phyloP scores from a whole-genome alignment of 1,284 basidiomycete species.

The Cystobasidiaceae sp. region DNA sequence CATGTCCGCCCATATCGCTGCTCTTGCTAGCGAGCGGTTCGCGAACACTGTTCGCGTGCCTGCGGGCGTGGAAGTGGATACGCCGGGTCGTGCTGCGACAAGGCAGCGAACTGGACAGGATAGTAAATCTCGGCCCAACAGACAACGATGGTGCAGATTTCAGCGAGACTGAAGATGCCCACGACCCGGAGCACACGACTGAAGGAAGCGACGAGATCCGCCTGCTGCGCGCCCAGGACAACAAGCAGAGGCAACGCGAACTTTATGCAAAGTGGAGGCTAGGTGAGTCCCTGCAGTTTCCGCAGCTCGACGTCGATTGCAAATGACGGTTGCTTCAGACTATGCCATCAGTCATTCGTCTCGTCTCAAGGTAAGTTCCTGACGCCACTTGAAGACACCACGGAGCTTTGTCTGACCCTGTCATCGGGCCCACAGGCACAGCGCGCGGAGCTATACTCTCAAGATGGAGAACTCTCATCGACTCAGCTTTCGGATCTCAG shows the following conservation, averaged over 20 bases:
- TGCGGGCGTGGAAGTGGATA: constrained; percentile 16
- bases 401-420: no score
- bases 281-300: not conserved
- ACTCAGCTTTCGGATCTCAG: no score
- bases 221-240: not conserved
- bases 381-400: no score
- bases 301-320: not conserved
- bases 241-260: not conserved
- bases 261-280: constrained; percentile 15
- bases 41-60: not conserved
- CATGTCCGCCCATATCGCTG: constrained; percentile 6
- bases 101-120: constrained; percentile 10
- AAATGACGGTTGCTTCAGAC: no score
- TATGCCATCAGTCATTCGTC: no score
- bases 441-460: no score
- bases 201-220: constrained; percentile 9
- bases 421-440: no score
- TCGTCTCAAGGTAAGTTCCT: no score
- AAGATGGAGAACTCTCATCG: no score
- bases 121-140: no score
- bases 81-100: constrained; percentile 6
- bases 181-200: not conserved
- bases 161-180: no score
- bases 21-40: constrained; percentile 1
- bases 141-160: no score